Conservation (phyloP, 805 yeast species). For the Wickerhamiella vanderwaltii region DNA sequence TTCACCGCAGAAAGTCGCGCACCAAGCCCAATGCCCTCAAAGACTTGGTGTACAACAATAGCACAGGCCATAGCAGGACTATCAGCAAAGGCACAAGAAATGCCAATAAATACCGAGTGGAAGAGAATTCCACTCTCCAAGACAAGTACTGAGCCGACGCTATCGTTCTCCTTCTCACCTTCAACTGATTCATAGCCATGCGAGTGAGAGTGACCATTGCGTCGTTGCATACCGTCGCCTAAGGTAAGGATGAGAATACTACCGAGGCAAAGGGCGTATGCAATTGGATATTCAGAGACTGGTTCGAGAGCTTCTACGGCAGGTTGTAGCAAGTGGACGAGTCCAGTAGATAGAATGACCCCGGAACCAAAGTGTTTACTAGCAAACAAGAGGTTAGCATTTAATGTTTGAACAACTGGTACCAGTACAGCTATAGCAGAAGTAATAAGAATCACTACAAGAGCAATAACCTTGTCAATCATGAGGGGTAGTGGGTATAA, state of each 20-base stretch:
- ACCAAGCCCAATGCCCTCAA: conserved; percentile 80
- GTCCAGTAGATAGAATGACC: conserved; percentile 61
- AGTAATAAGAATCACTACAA: neutral
- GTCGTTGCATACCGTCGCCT: conserved; percentile 10
- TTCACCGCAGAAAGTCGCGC: conserved; percentile 50
- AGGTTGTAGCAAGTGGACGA: conserved; percentile 43
- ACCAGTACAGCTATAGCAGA: conserved; percentile 9
- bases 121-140: conserved; percentile 70
- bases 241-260: conserved; percentile 9
- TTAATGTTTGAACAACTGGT: conserved; percentile 9
- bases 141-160: conserved; percentile 9
- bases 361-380: conserved; percentile 51
- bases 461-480: neutral
- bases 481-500: conserved; percentile 3
- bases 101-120: conserved; percentile 74
- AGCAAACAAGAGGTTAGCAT: conserved; percentile 3
- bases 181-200: neutral
- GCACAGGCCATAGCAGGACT: conserved; percentile 65
- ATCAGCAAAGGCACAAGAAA: conserved; percentile 66
- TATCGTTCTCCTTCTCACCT: neutral
- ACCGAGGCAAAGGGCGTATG: conserved; percentile 12
- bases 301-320: conserved; percentile 13
- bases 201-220: conserved; percentile 9
- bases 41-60: conserved; percentile 46
- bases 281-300: conserved; percentile 8